Evolutionary conservation across 2,329 filamentous ascomycete genomes (phyloP).

Genomic region (Alternaria dauci): DNA sequence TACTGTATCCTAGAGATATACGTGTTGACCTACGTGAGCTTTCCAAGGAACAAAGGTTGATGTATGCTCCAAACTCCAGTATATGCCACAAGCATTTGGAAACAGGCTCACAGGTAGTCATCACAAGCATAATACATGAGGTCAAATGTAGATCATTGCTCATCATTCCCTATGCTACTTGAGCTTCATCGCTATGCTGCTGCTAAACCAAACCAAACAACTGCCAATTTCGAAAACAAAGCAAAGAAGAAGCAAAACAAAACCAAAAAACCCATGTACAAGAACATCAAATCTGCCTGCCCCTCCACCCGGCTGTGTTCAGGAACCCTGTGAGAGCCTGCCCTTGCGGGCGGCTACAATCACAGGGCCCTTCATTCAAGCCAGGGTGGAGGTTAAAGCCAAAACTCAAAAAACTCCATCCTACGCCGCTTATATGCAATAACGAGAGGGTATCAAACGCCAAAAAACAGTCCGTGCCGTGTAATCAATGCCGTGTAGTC

Average conservation of each 20-base stretch:
- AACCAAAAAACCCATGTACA: not conserved
- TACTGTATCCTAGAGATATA: not conserved
- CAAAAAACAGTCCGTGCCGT: not conserved
- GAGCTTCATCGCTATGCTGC: constrained; percentile 1
- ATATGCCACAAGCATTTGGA: too few species aligned
- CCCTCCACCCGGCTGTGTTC: constrained; percentile 22
- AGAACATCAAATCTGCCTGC: not conserved
- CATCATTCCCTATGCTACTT: constrained; percentile 6
- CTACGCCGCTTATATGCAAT: constrained; percentile 20
- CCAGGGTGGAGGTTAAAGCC: constrained; percentile 9
- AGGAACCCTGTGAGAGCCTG: constrained; percentile 23
- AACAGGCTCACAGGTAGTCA: too few species aligned
- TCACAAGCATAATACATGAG: not conserved
- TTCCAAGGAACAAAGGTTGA: not conserved
- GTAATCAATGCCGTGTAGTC: constrained; percentile 16
- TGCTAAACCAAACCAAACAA: not conserved
- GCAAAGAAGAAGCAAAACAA: not conserved
- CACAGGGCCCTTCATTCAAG: constrained; percentile 22
- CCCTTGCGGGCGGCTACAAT: constrained; percentile 27
- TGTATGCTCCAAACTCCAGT: not conserved
- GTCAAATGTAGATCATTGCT: constrained; percentile 3
- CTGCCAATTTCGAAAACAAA: not conserved
- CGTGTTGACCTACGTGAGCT: not conserved
- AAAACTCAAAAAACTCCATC: not conserved
- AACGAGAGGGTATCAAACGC: constrained; percentile 25